Evolutionary conservation across 2,329 filamentous ascomycete genomes (phyloP).

Genomic region (Trichoderma aggressivum): DNA sequence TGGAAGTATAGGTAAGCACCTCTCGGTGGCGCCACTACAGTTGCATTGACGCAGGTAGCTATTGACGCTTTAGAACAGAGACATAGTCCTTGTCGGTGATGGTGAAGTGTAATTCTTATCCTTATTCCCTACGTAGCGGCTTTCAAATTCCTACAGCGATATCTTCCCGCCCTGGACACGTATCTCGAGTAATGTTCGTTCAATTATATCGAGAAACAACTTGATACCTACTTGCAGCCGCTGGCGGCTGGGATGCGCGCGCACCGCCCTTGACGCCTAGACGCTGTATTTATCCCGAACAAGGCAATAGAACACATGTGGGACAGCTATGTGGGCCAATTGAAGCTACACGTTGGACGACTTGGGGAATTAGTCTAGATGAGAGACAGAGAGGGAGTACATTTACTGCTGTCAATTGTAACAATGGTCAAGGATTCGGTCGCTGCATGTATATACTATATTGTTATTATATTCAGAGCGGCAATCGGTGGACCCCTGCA

Average conservation of each 20-base stretch:
- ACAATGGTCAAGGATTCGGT: background rate
- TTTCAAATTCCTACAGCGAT: background rate
- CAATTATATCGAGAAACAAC: background rate
- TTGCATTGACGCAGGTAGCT: too few relatives aligned
- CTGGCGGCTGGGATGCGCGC: background rate
- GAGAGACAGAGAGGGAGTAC: background rate
- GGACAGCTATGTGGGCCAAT: background rate
- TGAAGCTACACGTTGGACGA: too few relatives aligned
- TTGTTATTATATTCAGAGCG: background rate
- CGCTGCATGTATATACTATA: background rate
- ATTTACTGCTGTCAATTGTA: background rate
- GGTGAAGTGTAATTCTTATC: background rate
- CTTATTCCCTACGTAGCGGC: rapidly evolving
- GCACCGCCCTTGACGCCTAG: background rate
- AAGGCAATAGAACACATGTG: background rate
- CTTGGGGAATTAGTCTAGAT: background rate
- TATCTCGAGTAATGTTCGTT: background rate
- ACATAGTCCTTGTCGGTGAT: background rate
- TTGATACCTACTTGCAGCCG: background rate
- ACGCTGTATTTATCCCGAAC: background rate
- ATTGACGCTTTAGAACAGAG: too few relatives aligned
- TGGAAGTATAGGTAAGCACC: too few relatives aligned
- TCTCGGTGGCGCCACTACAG: too few relatives aligned
- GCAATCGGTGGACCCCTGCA: background rate
- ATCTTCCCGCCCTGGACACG: background rate